Evolutionary conservation across 2,329 filamentous ascomycete genomes (phyloP).

Genomic region (Magnaporthales sp.): DNA sequence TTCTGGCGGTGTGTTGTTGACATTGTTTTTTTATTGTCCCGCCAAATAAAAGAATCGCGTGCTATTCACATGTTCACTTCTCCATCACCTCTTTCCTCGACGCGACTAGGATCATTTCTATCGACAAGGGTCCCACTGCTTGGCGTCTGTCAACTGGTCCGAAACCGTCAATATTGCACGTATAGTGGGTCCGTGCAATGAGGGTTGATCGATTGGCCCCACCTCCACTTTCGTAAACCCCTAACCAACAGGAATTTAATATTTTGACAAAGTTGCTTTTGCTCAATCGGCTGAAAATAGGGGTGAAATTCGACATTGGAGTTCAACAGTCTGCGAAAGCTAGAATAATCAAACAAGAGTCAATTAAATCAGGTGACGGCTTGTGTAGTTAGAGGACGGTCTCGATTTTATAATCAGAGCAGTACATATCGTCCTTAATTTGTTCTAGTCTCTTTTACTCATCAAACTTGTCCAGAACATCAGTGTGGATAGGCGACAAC

Average conservation of each 20-base stretch:
- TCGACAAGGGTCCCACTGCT: not conserved
- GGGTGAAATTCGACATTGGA: not conserved
- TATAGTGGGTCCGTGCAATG: not conserved
- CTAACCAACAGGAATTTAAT: not conserved
- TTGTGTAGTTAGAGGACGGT: not conserved
- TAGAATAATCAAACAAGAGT: not conserved
- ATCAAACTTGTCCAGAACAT: too few species aligned
- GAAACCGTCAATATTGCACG: not conserved
- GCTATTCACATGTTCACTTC: not conserved
- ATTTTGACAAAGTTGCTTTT: not conserved
- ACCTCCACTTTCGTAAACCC: not conserved
- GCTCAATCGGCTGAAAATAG: not conserved
- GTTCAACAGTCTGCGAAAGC: not conserved
- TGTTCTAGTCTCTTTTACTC: too few species aligned
- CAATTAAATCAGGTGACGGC: not conserved
- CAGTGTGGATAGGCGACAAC: too few species aligned
- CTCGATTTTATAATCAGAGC: not conserved
- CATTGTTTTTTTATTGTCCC: not conserved
- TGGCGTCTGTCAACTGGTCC: not conserved
- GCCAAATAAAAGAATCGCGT: not conserved
- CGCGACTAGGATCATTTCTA: not conserved
- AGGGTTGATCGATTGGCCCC: not conserved
- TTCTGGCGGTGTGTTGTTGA: not conserved
- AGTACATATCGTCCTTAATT: not conserved
- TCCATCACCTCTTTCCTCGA: not conserved